phyloP scores from a whole-genome alignment of 306 rosid genomes.

The Dryas octopetala region DNA sequence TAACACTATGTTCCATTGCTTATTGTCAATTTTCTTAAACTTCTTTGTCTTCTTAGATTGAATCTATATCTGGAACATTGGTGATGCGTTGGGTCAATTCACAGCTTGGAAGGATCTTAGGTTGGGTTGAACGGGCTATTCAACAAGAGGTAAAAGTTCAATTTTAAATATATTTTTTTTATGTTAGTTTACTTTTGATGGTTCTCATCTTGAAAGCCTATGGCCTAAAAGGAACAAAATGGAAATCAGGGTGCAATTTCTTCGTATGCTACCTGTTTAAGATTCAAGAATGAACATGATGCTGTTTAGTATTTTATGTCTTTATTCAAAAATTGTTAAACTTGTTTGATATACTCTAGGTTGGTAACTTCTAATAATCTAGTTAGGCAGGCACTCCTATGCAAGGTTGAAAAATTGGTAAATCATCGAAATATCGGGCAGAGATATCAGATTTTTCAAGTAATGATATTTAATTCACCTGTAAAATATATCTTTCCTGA shows the following conservation, averaged over 20 bases:
- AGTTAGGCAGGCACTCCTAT: neutral
- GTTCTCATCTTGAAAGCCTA: slow-evolving; percentile 4
- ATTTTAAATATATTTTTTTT: slow-evolving; percentile 8
- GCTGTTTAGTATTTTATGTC: neutral
- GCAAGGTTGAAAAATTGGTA: too few species aligned
- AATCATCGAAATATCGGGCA: too few species aligned
- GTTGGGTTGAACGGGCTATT: slow-evolving; percentile 94
- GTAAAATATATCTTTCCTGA: too few species aligned
- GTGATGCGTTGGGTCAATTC: slow-evolving; percentile 98
- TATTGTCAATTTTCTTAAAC: slow-evolving; percentile 10
- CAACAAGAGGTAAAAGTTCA: slow-evolving; percentile 70
- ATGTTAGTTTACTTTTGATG: slow-evolving; percentile 1
- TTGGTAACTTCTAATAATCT: neutral
- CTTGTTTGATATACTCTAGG: neutral
- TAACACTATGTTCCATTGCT: slow-evolving; percentile 5
- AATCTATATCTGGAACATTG: slow-evolving; percentile 88
- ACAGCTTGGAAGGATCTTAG: slow-evolving; percentile 86
- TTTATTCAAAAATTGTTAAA: neutral
- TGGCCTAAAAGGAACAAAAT: neutral
- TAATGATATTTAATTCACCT: too few species aligned
- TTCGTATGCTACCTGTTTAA: too few species aligned
- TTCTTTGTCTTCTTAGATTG: slow-evolving; percentile 56
- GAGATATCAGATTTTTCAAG: too few species aligned
- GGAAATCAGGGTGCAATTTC: neutral
- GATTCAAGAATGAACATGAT: neutral